A percentile compares a stretch with the other conserved stretches of the same genome.
These are phyloP conservation scores for Suaeda aralocaspica DNA, from an alignment of 148 eudicot genomes.

Conservation along the genomic window DNA sequence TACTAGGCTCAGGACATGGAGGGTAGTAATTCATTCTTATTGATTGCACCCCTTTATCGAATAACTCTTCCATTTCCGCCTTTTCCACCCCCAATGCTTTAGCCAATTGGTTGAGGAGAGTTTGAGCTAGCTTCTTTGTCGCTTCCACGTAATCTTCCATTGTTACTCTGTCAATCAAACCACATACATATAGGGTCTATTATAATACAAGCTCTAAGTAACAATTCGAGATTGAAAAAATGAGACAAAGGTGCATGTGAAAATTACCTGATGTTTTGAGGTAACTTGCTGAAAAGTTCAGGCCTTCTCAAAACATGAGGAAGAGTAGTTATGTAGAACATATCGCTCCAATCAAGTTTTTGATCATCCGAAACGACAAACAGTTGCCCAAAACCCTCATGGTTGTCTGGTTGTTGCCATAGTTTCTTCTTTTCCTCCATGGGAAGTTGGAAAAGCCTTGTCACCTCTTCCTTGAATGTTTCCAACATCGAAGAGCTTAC, in stretches of 20 bases:
- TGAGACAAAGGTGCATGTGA: no score
- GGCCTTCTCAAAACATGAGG: slow-evolving; percentile 25
- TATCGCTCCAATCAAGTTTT: slow-evolving; percentile 37
- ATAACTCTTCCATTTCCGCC: no score
- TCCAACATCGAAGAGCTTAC: slow-evolving; percentile 28
- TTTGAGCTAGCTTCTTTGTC: no score
- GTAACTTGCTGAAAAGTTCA: slow-evolving; percentile 33
- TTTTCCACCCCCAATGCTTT: no score
- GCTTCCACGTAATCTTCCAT: no score
- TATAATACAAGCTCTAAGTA: no score
- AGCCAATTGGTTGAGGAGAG: no score
- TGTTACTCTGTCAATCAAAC: no score
- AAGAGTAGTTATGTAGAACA: slow-evolving; percentile 17
- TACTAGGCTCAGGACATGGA: slow-evolving; percentile 31
- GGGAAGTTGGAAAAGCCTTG: slow-evolving; percentile 29
- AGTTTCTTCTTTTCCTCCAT: slow-evolving; percentile 31
- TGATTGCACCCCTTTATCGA: slow-evolving; percentile 7
- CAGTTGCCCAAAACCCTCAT: slow-evolving; percentile 33
- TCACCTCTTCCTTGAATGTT: slow-evolving; percentile 26
- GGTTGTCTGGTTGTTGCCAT: slow-evolving; percentile 31
- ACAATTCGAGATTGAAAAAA: no score
- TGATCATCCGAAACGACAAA: slow-evolving; percentile 33
- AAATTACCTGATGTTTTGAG: no score
- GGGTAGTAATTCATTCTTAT: slow-evolving; percentile 31
- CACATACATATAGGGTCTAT: no score